A percentile compares a stretch with the other conserved stretches of the same genome.
Evolutionary conservation across 768 basidiomycete species (phyloP).

Genomic region (Postia placenta): DNA sequence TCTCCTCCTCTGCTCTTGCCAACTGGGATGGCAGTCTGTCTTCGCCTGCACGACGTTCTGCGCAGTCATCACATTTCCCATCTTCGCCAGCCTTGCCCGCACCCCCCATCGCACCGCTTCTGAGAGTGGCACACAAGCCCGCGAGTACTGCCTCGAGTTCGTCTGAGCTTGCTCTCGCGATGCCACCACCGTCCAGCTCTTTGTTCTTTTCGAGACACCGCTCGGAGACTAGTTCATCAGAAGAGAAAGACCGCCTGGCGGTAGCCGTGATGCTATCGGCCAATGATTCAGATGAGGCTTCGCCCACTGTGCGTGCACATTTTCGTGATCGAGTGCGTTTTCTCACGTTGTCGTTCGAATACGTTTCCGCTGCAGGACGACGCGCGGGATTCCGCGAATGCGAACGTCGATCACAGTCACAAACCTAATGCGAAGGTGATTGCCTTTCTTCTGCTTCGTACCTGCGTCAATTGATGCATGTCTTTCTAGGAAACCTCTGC

Average conservation of each 20-base stretch:
- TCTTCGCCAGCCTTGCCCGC: not conserved
- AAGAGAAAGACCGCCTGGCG: not conserved
- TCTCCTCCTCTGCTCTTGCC: slow-evolving; percentile 14
- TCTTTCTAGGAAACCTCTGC: too few relatives aligned
- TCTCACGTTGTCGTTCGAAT: not conserved
- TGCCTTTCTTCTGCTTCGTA: not conserved
- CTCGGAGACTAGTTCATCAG: not conserved
- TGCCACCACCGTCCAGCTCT: too few relatives aligned
- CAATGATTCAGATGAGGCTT: not conserved
- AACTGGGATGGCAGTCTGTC: slow-evolving; percentile 16
- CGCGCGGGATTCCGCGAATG: not conserved
- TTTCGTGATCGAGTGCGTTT: not conserved
- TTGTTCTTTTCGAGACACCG: not conserved
- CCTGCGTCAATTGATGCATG: too few relatives aligned
- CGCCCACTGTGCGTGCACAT: not conserved
- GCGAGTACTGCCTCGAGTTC: not conserved
- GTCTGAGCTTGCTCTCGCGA: not conserved
- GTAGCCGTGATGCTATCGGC: not conserved
- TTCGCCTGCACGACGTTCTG: not conserved
- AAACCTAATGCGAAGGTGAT: not conserved
- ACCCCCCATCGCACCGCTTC: not conserved
- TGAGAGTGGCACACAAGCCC: not conserved
- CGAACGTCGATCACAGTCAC: not conserved
- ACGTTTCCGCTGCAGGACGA: not conserved
- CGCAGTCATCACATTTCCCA: not conserved